Evolutionary conservation across 257 asterid species (phyloP), one percentile per base, ranked within the genome.

Genomic region (Solanum dulcamara): DNA sequence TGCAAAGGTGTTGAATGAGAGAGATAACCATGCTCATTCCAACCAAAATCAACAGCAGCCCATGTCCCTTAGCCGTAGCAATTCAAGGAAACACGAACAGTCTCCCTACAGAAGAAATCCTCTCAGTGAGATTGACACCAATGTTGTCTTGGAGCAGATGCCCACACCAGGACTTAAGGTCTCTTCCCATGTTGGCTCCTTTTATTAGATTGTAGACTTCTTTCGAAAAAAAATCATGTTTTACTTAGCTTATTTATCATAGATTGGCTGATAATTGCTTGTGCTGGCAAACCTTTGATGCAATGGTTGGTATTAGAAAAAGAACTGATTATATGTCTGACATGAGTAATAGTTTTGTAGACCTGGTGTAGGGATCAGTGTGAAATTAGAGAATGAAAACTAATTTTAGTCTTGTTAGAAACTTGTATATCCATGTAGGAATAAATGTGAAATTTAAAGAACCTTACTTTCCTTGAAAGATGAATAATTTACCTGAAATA

Each of bases 51-150:
- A 79, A 26, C 83, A 85, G 88, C 96, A 89, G 86, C 93, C 94
- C 1, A 12, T 86, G 42, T 89, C 99, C 13, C 96, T 95, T 4
- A 97, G 99, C 83, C 90, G 99, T 48, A 97, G 95, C 94, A 97
- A 97, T 90, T 97, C 98, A 2, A 95, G 97, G 90, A 95, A 93
- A 86, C 97, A 97, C 0, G 99, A 95, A 68, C 88, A 86, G 46
- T 97, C 99, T 32, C 99, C 99, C 9, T 91, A 18, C 77, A 88
- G 96, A 84, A 92, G 99, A 86, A 97, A 95, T 46, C 99, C 99
- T 44, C 89, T 95, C 51, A 46, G 88, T 70, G 99, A 97, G 84
- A 94, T 95, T 33, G 98, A 95, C 88, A 92, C 89, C 88, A 97
- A 91, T 64, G 89, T 89, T 24, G 55, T 83, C 35, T 28, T 48